Conservation (phyloP, 2,329 filamentous ascomycete species). For the Myriosclerotinia curreyana region DNA sequence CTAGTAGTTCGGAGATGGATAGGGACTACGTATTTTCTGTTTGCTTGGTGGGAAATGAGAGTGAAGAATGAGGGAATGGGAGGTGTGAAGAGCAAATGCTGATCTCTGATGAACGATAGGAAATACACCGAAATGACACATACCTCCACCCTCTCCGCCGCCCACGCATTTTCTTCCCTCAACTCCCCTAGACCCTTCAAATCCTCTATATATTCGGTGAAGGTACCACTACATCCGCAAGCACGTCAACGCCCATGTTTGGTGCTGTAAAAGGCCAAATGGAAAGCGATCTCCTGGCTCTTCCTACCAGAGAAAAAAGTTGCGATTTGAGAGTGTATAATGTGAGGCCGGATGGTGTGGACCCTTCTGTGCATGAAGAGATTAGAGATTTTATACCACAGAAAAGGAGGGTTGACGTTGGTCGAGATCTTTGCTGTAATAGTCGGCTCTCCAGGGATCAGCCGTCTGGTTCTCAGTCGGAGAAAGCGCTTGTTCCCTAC, state of each 20-base stretch:
- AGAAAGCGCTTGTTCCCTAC: too few species aligned
- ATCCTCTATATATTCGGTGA: constrained; percentile 64
- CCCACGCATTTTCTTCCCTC: constrained; percentile 55
- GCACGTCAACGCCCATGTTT: constrained; percentile 55
- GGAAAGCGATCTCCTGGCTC: constrained; percentile 56
- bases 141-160: constrained; percentile 62
- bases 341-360: constrained; percentile 59
- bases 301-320: constrained; percentile 42
- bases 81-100: not conserved
- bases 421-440: constrained; percentile 24
- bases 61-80: too few species aligned
- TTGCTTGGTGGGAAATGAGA: not conserved
- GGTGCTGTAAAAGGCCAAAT: constrained; percentile 65
- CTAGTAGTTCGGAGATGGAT: constrained; percentile 56
- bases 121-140: constrained; percentile 68
- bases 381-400: constrained; percentile 41
- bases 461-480: too few species aligned
- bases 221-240: constrained; percentile 54
- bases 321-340: constrained; percentile 53
- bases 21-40: constrained; percentile 50
- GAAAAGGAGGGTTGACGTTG: constrained; percentile 32
- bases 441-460: too few species aligned
- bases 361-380: constrained; percentile 45
- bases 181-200: constrained; percentile 52
- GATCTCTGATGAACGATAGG: constrained; percentile 34